Evolutionary conservation across 208 protist genomes (phyloP).

Genomic region (Zelonia costaricensis): DNA sequence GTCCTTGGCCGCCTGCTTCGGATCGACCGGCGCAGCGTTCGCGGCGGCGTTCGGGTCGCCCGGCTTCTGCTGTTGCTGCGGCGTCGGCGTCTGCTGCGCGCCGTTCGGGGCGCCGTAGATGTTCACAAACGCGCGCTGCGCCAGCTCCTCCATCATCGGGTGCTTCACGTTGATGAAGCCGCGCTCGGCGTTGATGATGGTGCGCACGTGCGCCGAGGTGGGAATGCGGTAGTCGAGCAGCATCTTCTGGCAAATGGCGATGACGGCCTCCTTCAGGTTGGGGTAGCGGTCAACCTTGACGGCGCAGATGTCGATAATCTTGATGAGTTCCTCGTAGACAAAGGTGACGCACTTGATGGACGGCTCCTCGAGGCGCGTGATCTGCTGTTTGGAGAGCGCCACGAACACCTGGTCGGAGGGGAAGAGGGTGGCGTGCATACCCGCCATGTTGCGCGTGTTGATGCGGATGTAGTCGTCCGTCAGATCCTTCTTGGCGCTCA

Average conservation of each 20-base stretch:
- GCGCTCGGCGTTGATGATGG: constrained; percentile 95
- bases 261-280: constrained; percentile 85
- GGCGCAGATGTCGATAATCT: constrained; percentile 88
- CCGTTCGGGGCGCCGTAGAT: constrained; percentile 54
- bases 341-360: constrained; percentile 95
- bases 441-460: constrained; percentile 96
- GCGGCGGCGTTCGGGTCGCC: constrained; percentile 8
- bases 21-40: not conserved
- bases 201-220: constrained; percentile 89
- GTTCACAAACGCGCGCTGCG: constrained; percentile 74
- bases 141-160: constrained; percentile 84
- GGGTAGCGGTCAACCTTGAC: constrained; percentile 88
- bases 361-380: constrained; percentile 94
- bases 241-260: constrained; percentile 86
- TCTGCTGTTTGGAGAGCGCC: constrained; percentile 95
- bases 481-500: constrained; percentile 92
- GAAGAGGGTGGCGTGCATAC: constrained; percentile 96
- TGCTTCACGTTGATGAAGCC: constrained; percentile 97
- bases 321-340: constrained; percentile 96
- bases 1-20: constrained; percentile 16
- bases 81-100: constrained; percentile 4
- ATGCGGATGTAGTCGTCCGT: constrained; percentile 95
- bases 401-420: constrained; percentile 97
- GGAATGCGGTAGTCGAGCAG: constrained; percentile 81
- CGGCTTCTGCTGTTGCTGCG: constrained; percentile 7